These are phyloP conservation scores for Mycena maculata DNA, from an alignment of 768 basidiomycete genomes.

Conservation along the genomic window DNA sequence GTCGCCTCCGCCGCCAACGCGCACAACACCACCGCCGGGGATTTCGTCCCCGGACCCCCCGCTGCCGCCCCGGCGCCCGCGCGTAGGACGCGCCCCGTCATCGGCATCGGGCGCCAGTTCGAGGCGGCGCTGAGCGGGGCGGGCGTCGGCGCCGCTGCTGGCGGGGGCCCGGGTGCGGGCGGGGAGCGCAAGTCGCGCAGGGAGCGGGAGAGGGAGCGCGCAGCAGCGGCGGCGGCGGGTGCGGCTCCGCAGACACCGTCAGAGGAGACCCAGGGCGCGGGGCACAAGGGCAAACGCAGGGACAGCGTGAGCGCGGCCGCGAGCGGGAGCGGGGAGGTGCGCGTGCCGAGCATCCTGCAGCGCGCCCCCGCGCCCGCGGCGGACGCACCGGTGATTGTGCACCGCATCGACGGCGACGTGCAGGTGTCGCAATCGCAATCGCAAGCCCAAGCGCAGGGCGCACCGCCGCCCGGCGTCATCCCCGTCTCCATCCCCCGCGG, in stretches of 20 bases:
- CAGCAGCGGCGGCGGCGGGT: conserved; percentile 15
- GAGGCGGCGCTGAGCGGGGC: conserved; percentile 63
- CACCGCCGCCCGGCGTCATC: too few relatives aligned
- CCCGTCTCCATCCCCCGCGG: conserved; percentile 20
- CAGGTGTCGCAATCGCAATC: conserved; percentile 25
- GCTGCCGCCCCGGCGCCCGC: too few relatives aligned
- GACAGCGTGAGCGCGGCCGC: conserved; percentile 31
- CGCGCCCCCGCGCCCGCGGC: conserved; percentile 19
- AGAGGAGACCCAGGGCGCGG: background rate
- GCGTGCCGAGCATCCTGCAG: conserved; percentile 27
- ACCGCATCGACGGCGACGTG: conserved; percentile 32
- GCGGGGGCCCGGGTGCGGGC: background rate
- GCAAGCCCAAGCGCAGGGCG: too few relatives aligned
- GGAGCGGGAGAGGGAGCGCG: conserved; percentile 31
- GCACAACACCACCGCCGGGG: background rate
- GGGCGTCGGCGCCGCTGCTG: conserved; percentile 55
- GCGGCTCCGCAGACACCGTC: too few relatives aligned
- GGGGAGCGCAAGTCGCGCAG: conserved; percentile 33
- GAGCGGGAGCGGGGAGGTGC: conserved; percentile 16
- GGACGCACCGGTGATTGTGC: conserved; percentile 22
- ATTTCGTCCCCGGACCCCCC: conserved; percentile 25
- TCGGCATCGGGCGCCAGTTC: conserved; percentile 63
- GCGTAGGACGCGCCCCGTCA: conserved; percentile 52
- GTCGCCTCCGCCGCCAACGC: conserved; percentile 28
- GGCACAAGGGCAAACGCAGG: conserved; percentile 31